Evolutionary conservation across 2,329 filamentous ascomycete genomes (phyloP), one percentile per base, ranked within the genome.

Genomic region (Claviceps africana): DNA sequence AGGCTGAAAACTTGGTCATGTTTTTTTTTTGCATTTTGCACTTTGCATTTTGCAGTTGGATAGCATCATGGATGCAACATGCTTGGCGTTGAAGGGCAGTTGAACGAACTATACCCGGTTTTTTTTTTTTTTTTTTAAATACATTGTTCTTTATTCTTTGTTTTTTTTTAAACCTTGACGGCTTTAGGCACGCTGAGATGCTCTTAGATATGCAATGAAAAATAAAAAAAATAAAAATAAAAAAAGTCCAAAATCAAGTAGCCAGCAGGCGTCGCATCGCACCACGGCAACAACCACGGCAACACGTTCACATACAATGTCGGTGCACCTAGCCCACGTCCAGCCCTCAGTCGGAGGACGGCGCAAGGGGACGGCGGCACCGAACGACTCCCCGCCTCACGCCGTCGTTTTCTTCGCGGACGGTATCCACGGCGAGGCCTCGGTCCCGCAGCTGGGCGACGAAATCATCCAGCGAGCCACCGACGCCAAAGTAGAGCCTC

Each of bases 401-500:
- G 1, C 81, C 81, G 47, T 79, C 76, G 0, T 71, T 70, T 61
- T 83, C 80, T 60, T 83, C 78, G 53, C 76, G 70, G 35, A 83
- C 57, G 48, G 72, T 70, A 42, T 71, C 65, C 37, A 83, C 73
- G 2, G 59, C 56, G 11, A 69, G 72, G 2, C 78, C 79, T 39
- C 71, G 71, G 0, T 63, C 67, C 51, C 68, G 68, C 43, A 79
- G 75, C 56, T 68, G 71, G 49, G 72, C 67, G 47, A 82, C 70
- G 59, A 93, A 88, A 57, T 86, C 86, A 63, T 88, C 84, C 22
- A 93, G 75, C 21, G 86, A 89, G 0, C 87, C 87, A 0, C 87
- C 87, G 5, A 93, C 87, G 2, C 87, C 87, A 67, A 93, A 93
- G 66, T 93, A 93, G 11, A 90, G 74, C 57, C 80, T 78, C 70